Evolutionary conservation across 345 rosid species (phyloP).

Genomic region (Limnanthes douglasii): DNA sequence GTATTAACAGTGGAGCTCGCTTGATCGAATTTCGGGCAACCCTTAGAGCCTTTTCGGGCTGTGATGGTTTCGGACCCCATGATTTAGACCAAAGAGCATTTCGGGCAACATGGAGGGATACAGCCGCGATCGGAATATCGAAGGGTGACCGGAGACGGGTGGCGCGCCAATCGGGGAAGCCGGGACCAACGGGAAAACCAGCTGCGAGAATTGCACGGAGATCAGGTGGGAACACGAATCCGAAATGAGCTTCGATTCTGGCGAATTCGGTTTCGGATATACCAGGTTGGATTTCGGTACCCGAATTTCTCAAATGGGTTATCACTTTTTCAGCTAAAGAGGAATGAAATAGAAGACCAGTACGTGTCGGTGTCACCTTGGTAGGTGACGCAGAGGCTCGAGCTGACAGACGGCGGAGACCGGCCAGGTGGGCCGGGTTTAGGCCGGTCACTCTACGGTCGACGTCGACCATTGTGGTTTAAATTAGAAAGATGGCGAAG

Average conservation of each 20-base stretch:
- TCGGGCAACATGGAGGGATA: slow-evolving; percentile 76
- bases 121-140: slow-evolving; percentile 85
- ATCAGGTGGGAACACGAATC: slow-evolving; percentile 89
- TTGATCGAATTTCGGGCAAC: slow-evolving; percentile 78
- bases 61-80: slow-evolving; percentile 78
- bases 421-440: slow-evolving; percentile 80
- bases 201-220: slow-evolving; percentile 77
- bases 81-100: slow-evolving; percentile 82
- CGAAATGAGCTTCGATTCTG: slow-evolving; percentile 78
- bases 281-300: slow-evolving; percentile 72
- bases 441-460: slow-evolving; percentile 92
- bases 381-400: slow-evolving; percentile 69
- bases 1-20: slow-evolving; percentile 77
- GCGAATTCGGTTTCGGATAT: slow-evolving; percentile 77
- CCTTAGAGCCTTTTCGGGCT: slow-evolving; percentile 75
- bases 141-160: slow-evolving; percentile 64
- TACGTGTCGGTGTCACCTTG: slow-evolving; percentile 25
- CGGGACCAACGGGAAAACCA: slow-evolving; percentile 76
- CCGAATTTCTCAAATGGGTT: slow-evolving; percentile 48
- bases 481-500: too few species aligned
- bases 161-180: slow-evolving; percentile 95
- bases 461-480: slow-evolving; percentile 98
- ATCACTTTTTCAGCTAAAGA: slow-evolving; percentile 66
- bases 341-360: slow-evolving; percentile 56
- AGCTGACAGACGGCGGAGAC: slow-evolving; percentile 89